phyloP scores from a whole-genome alignment of 75 land plant species.

The Sequoia sempervirens region DNA sequence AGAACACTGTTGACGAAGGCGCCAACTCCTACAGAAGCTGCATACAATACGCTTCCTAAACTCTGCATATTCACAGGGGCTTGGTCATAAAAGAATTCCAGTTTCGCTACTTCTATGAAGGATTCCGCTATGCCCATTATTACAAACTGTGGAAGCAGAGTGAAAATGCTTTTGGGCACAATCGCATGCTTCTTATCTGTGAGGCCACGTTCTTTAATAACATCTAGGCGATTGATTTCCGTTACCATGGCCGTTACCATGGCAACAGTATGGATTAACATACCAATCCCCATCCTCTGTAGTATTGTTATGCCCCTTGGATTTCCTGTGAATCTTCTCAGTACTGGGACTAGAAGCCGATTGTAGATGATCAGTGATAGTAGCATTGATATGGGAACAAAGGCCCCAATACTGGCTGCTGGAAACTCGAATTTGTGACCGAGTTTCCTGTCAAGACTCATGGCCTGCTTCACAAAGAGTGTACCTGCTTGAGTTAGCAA shows the following conservation, averaged over 20 bases:
- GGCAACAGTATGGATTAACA: constrained; percentile 25
- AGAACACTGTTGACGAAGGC: constrained; percentile 28
- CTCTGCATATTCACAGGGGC: constrained; percentile 47
- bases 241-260: constrained; percentile 34
- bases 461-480: constrained; percentile 72
- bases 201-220: constrained; percentile 18
- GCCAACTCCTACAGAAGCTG: constrained; percentile 21
- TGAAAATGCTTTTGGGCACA: constrained; percentile 44
- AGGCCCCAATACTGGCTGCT: constrained; percentile 58
- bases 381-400: constrained; percentile 54
- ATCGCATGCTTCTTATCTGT: constrained; percentile 14
- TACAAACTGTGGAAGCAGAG: constrained; percentile 55
- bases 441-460: constrained; percentile 51
- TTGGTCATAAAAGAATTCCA: constrained; percentile 78
- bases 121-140: constrained; percentile 53
- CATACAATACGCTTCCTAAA: constrained; percentile 20
- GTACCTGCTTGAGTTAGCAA: constrained; percentile 63
- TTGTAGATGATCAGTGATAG: constrained; percentile 50
- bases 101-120: constrained; percentile 47
- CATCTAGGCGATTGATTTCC: constrained; percentile 27
- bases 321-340: constrained; percentile 33
- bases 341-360: constrained; percentile 13
- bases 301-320: constrained; percentile 46
- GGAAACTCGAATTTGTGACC: constrained; percentile 60
- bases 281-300: constrained; percentile 52